A percentile compares a stretch with the other conserved stretches of the same genome.
phyloP scores from a whole-genome alignment of 2,329 filamentous ascomycete genomes.

The Penicillium sclerotigenum region DNA sequence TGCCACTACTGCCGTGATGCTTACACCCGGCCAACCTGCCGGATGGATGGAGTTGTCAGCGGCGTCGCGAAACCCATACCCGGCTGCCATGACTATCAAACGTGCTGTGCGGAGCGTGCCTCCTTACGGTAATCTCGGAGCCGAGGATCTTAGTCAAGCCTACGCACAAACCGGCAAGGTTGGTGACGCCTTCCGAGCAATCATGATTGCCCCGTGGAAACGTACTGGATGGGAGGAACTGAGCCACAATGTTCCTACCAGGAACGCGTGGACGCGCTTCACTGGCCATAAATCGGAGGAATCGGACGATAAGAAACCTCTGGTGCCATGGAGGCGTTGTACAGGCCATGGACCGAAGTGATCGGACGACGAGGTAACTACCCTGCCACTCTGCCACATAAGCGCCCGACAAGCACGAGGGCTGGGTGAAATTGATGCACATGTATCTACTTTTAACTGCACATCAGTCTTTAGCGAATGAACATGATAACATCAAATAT shows the following conservation, averaged over 20 bases:
- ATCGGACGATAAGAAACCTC: background rate
- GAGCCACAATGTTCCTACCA: constrained; percentile 22
- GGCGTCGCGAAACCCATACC: constrained; percentile 51
- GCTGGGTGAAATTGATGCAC: background rate
- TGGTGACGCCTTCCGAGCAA: constrained; percentile 71
- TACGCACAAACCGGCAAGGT: constrained; percentile 70
- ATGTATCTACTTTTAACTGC: background rate
- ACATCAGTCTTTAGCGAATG: background rate
- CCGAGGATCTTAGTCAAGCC: constrained; percentile 67
- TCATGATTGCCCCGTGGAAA: constrained; percentile 80
- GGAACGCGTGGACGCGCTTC: background rate
- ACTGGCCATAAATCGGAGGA: background rate
- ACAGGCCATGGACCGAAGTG: background rate
- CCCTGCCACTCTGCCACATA: constrained; percentile 10
- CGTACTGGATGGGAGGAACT: constrained; percentile 59
- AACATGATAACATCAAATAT: background rate
- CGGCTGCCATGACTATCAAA: constrained; percentile 74
- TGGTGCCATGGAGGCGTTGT: background rate
- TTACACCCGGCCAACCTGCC: constrained; percentile 72
- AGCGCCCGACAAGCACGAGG: background rate
- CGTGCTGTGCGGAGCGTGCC: constrained; percentile 74
- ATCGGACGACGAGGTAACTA: constrained; percentile 3
- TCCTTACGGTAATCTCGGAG: constrained; percentile 65
- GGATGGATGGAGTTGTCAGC: constrained; percentile 76
- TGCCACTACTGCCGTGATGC: constrained; percentile 72